Conservation (phyloP, 192 early-diverging fungal species). For the Dispira parvispora region DNA sequence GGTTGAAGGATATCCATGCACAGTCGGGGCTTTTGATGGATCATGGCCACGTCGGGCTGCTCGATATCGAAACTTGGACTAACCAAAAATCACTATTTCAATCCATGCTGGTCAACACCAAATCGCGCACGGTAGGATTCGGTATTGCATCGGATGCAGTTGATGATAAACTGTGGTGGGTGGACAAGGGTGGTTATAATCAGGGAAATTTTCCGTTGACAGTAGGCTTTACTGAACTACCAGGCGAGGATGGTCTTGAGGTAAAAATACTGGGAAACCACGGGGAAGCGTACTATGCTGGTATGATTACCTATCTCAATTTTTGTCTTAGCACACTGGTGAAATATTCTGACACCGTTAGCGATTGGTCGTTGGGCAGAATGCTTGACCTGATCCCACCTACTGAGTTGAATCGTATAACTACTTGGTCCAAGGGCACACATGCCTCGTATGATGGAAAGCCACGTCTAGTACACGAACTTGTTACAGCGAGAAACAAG, state of each 20-base stretch:
- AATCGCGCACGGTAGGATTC: not conserved
- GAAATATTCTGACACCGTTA: no score
- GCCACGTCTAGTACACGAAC: no score
- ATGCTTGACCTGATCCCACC: no score
- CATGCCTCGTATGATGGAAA: no score
- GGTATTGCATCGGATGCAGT: not conserved
- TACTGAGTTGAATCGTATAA: no score
- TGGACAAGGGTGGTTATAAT: not conserved
- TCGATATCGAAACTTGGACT: constrained; percentile 2
- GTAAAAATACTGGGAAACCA: not conserved
- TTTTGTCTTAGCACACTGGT: no score
- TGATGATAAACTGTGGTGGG: not conserved
- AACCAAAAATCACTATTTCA: not conserved
- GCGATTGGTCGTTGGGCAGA: no score
- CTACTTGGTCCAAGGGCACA: no score
- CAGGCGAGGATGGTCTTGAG: not conserved
- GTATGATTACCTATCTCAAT: no score
- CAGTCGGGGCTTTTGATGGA: not conserved
- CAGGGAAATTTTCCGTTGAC: not conserved
- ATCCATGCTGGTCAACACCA: not conserved
- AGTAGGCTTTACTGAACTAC: not conserved
- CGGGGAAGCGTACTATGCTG: no score
- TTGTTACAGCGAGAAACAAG: no score
- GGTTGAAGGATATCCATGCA: not conserved
- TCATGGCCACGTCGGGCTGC: not conserved